A percentile compares a stretch with the other conserved stretches of the same genome.
Evolutionary conservation across 257 asterid genomes (phyloP).

Genomic region (Prunella vulgaris): DNA sequence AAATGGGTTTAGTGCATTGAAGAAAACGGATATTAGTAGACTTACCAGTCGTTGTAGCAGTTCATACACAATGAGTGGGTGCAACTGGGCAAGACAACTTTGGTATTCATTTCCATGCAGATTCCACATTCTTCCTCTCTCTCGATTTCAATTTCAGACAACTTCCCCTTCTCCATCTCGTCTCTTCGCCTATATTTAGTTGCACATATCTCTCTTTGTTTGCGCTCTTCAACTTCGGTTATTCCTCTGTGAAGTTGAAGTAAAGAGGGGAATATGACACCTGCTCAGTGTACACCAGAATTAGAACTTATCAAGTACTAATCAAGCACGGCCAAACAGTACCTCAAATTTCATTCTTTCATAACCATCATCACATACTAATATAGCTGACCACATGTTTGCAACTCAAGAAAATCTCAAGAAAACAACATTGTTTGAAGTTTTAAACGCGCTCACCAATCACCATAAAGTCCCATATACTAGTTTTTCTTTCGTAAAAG

Average conservation of each 20-base stretch:
- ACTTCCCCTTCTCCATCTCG: constrained; percentile 63
- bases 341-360: not conserved
- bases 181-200: constrained; percentile 53
- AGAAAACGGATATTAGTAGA: not conserved
- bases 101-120: constrained; percentile 69
- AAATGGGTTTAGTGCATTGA: not conserved
- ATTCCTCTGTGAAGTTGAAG: constrained; percentile 75
- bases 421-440: not conserved
- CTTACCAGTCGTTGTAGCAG: constrained; percentile 70
- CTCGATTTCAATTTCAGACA: constrained; percentile 71
- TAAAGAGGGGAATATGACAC: constrained; percentile 80
- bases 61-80: constrained; percentile 69
- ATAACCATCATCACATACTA: not conserved
- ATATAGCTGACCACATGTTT: no score
- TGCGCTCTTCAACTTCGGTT: constrained; percentile 75
- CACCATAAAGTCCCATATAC: not conserved
- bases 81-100: constrained; percentile 76
- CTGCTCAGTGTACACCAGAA: constrained; percentile 27
- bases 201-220: constrained; percentile 62
- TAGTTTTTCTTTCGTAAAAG: not conserved
- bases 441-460: not conserved
- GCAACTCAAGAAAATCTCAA: not conserved
- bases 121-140: constrained; percentile 89
- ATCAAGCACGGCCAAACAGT: not conserved
- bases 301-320: not conserved